Percentiles rank a stretch among this genome's conserved stretches.
Evolutionary conservation across 345 rosid genomes (phyloP).

Genomic region (Brassica carinata): DNA sequence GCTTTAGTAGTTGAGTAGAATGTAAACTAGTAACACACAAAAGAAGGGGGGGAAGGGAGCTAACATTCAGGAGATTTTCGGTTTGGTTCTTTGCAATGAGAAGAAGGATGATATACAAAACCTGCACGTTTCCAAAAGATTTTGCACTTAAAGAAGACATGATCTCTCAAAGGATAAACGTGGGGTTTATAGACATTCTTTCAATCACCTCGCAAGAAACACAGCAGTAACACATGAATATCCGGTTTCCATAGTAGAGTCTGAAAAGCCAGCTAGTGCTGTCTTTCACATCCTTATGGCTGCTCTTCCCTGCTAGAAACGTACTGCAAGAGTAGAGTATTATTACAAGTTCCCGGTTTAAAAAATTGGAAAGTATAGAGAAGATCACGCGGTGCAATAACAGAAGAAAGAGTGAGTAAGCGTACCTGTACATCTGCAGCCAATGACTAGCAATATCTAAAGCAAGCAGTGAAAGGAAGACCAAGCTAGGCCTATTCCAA

Average conservation of each 20-base stretch:
- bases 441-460: constrained; percentile 95
- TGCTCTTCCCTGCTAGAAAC: constrained; percentile 51
- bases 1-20: not conserved
- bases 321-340: constrained; percentile 58
- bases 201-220: constrained; percentile 86
- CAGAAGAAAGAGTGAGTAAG: not conserved
- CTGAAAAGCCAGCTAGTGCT: constrained; percentile 40
- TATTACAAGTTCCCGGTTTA: not conserved
- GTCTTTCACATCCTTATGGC: constrained; percentile 97
- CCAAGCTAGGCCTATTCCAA: constrained; percentile 65
- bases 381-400: not conserved
- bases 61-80: constrained; percentile 70
- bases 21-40: not conserved
- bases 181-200: not conserved
- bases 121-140: constrained; percentile 43
- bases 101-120: constrained; percentile 82
- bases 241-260: constrained; percentile 91
- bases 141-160: not conserved
- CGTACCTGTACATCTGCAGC: constrained; percentile 97
- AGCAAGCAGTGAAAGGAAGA: constrained; percentile 84
- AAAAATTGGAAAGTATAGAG: not conserved
- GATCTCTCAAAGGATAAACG: not conserved
- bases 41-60: constrained; percentile 30
- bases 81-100: constrained; percentile 66
- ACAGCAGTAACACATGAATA: constrained; percentile 94